Evolutionary conservation across 805 yeast species (phyloP).

Genomic region (Tetrapisispora iriomotensis): DNA sequence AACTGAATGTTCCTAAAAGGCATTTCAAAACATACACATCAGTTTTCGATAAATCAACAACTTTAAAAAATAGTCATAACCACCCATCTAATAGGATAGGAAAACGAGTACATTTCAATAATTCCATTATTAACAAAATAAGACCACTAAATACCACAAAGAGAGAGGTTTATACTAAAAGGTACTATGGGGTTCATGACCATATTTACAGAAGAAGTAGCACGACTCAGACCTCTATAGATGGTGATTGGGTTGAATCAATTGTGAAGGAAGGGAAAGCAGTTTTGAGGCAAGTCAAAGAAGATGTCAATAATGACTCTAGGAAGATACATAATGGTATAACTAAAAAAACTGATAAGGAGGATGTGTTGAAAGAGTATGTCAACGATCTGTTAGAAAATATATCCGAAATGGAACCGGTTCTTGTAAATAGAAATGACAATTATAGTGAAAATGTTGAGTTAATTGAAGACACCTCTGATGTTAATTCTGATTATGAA

Average conservation of each 20-base stretch:
- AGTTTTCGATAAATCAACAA: neutral
- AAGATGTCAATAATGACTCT: neutral
- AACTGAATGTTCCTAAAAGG: constrained; percentile 15
- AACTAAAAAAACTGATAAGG: neutral
- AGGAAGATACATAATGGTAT: neutral
- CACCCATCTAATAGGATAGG: neutral
- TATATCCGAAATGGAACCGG: too few relatives aligned
- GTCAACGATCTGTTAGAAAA: neutral
- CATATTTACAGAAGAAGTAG: too few relatives aligned
- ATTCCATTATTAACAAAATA: neutral
- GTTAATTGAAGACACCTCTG: too few relatives aligned
- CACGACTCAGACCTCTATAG: too few relatives aligned
- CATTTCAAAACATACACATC: constrained; percentile 14
- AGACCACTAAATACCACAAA: neutral
- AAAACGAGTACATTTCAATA: neutral
- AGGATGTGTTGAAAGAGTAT: neutral
- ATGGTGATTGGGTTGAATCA: neutral
- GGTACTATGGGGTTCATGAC: too few relatives aligned
- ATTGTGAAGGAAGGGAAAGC: neutral
- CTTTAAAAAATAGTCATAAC: neutral
- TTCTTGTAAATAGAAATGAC: too few relatives aligned
- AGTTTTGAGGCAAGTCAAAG: neutral
- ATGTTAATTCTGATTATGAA: too few relatives aligned
- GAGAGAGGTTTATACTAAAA: too few relatives aligned
- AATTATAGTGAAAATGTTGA: too few relatives aligned